Percentiles rank a stretch among this genome's conserved stretches.
Evolutionary conservation across 2,329 filamentous ascomycete genomes (phyloP).

Genomic region (Pseudophaeomoniella oleicola): DNA sequence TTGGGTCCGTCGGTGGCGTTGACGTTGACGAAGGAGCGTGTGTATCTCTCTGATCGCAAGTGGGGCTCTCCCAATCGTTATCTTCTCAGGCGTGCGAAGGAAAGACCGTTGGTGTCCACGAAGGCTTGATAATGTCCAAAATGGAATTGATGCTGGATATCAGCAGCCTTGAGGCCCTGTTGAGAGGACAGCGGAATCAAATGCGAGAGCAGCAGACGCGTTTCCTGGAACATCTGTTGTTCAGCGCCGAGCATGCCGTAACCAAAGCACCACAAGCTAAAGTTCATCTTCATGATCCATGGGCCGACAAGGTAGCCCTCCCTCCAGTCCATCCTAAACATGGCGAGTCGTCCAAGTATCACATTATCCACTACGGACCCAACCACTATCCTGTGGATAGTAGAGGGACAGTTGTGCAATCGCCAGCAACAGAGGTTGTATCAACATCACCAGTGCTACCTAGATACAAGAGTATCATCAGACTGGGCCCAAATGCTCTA

Average conservation of each 20-base stretch:
- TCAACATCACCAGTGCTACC: conserved; percentile 3
- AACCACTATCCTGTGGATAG: not conserved
- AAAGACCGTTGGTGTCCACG: too few species aligned
- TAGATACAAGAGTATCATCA: conserved; percentile 10
- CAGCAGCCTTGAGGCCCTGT: not conserved
- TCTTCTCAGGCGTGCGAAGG: too few species aligned
- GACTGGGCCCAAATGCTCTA: conserved; percentile 9
- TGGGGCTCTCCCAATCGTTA: too few species aligned
- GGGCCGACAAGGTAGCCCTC: not conserved
- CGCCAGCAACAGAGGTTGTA: not conserved
- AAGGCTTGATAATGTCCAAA: too few species aligned
- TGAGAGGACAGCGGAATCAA: not conserved
- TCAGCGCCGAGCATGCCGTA: not conserved
- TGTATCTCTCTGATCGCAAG: too few species aligned
- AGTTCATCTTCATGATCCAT: not conserved
- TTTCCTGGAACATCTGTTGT: not conserved
- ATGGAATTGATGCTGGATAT: not conserved
- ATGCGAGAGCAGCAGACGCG: not conserved
- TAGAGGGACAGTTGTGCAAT: not conserved
- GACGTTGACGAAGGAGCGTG: too few species aligned
- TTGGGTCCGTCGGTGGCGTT: too few species aligned
- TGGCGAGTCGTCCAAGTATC: not conserved
- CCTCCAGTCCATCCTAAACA: not conserved
- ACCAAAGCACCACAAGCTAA: not conserved
- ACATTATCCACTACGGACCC: not conserved